Conservation (phyloP, 1,139 yeast genomes). For the Nakaseomyces uthaithaninus region DNA sequence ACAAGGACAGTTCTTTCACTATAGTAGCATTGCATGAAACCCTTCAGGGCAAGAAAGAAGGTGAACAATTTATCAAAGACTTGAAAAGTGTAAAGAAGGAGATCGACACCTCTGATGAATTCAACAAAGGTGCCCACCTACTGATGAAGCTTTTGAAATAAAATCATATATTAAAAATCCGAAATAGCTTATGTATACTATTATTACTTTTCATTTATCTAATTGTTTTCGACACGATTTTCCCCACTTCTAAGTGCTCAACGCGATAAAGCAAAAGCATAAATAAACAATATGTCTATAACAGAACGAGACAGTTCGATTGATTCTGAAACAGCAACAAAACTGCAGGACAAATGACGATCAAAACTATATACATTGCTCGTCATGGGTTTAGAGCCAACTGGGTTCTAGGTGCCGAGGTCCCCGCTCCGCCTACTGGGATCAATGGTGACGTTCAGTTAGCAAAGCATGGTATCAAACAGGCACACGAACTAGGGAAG, state of each 20-base stretch:
- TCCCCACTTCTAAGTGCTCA: too few species aligned
- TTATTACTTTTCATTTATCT: not conserved
- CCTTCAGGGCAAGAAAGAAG: conserved; percentile 36
- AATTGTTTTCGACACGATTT: too few species aligned
- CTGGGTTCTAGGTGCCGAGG: conserved; percentile 65
- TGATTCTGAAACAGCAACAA: too few species aligned
- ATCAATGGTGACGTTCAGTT: conserved; percentile 73
- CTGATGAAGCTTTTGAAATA: conserved; percentile 38
- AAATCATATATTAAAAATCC: not conserved
- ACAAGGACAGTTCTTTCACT: conserved; percentile 70
- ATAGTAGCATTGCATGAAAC: conserved; percentile 62
- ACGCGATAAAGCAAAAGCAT: too few species aligned
- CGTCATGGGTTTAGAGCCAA: conserved; percentile 73
- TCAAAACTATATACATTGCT: conserved; percentile 34
- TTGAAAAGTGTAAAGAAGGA: conserved; percentile 47
- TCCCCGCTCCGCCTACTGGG: conserved; percentile 69
- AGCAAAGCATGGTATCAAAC: conserved; percentile 70
- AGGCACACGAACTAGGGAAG: conserved; percentile 64
- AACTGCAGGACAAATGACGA: too few species aligned
- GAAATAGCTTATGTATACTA: not conserved
- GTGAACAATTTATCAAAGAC: conserved; percentile 40
- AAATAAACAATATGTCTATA: not conserved
- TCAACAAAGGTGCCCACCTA: conserved; percentile 76
- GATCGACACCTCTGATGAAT: conserved; percentile 37
- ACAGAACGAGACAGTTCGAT: not conserved